phyloP scores from a whole-genome alignment of 805 yeast genomes.

The Saccharomycopsis fodiens region DNA sequence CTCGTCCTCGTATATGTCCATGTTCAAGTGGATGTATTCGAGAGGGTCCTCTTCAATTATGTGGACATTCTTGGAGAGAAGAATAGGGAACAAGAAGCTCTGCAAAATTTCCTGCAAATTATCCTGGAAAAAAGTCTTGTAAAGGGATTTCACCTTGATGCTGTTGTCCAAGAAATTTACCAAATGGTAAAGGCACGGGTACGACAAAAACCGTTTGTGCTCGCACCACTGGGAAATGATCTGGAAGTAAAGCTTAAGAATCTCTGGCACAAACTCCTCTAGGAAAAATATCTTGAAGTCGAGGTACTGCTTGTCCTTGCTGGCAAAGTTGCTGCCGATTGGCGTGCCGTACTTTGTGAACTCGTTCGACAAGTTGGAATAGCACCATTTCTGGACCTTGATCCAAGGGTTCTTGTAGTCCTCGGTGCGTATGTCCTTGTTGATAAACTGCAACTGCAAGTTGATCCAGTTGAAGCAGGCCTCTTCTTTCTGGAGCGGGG shows the following conservation, averaged over 20 bases:
- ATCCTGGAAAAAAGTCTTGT: constrained; percentile 56
- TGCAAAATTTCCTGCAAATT: constrained; percentile 57
- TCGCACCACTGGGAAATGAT: constrained; percentile 71
- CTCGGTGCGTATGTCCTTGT: constrained; percentile 43
- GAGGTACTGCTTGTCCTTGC: constrained; percentile 45
- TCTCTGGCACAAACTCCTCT: constrained; percentile 61
- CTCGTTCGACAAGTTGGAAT: constrained; percentile 64
- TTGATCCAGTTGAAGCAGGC: constrained; percentile 61
- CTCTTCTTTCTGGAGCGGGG: constrained; percentile 47
- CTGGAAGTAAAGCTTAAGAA: constrained; percentile 54
- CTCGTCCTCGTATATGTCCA: constrained; percentile 60
- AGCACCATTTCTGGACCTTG: constrained; percentile 84
- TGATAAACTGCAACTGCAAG: constrained; percentile 63
- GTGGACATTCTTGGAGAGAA: constrained; percentile 67
- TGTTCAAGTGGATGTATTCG: constrained; percentile 70
- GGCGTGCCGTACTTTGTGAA: constrained; percentile 62
- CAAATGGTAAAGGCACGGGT: constrained; percentile 55
- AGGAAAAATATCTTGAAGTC: constrained; percentile 51
- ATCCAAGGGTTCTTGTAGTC: constrained; percentile 40
- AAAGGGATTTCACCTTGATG: constrained; percentile 50
- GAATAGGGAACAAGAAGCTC: constrained; percentile 67
- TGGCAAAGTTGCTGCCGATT: constrained; percentile 22
- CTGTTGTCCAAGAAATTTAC: constrained; percentile 57
- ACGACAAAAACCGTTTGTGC: constrained; percentile 60
- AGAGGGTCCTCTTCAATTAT: constrained; percentile 80